These are phyloP conservation scores for Uronychia binucleata DNA, from an alignment of 73 alveolate genomes.

Conservation along the genomic window DNA sequence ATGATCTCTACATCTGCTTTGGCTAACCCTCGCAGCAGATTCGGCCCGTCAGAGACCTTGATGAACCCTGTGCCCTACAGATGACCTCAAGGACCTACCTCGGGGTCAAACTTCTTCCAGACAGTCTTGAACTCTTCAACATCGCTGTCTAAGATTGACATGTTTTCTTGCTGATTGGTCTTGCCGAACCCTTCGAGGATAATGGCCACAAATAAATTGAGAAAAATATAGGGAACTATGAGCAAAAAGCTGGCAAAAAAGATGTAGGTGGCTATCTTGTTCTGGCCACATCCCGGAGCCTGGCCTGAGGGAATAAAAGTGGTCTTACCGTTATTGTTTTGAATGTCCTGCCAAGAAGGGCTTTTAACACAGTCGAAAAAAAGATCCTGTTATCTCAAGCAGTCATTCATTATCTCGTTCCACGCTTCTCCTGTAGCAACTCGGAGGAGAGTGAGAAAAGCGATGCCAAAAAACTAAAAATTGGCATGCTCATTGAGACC, in stretches of 20 bases:
- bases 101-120: not conserved
- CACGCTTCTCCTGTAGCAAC: constrained; percentile 89
- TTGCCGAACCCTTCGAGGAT: constrained; percentile 15
- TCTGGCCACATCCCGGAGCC: constrained; percentile 27
- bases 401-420: constrained; percentile 87
- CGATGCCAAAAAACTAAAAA: not conserved
- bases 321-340: not conserved
- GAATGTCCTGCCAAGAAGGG: constrained; percentile 21
- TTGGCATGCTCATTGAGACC: constrained; percentile 32
- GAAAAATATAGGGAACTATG: constrained; percentile 20
- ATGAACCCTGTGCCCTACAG: no score
- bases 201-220: constrained; percentile 42
- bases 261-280: constrained; percentile 6
- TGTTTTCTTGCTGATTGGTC: not conserved
- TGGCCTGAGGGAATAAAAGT: not conserved
- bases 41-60: no score
- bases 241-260: constrained; percentile 22
- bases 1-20: no score
- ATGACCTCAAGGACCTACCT: no score
- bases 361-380: constrained; percentile 23
- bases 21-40: no score
- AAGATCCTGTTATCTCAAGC: constrained; percentile 14
- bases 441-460: constrained; percentile 11
- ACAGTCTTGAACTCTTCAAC: not conserved
- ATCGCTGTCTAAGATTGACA: not conserved